phyloP scores from a whole-genome alignment of 192 early-diverging fungal genomes.

The Umbelopsis sp. region DNA sequence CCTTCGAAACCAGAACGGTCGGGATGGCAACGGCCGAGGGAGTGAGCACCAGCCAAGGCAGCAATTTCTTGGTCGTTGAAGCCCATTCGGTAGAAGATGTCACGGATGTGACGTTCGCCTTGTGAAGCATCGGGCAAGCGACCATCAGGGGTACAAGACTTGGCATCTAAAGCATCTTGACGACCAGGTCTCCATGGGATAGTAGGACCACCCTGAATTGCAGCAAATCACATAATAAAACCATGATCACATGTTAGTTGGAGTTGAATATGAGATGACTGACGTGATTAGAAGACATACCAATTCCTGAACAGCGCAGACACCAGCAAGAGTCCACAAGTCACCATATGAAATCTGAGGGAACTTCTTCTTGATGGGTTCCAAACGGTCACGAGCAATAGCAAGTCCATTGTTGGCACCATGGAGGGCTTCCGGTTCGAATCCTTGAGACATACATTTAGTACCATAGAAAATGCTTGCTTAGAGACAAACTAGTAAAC shows the following conservation, averaged over 20 bases:
- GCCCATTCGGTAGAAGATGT: conserved; percentile 81
- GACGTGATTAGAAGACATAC: conserved; percentile 24
- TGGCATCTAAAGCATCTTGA: conserved; percentile 41
- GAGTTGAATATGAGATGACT: background rate
- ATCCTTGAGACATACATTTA: conserved; percentile 38
- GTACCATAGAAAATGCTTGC: background rate
- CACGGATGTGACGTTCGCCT: conserved; percentile 67
- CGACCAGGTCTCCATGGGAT: conserved; percentile 78
- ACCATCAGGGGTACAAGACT: conserved; percentile 67
- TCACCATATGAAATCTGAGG: conserved; percentile 84
- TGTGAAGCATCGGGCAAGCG: conserved; percentile 76
- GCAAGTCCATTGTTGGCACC: conserved; percentile 79
- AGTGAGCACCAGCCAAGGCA: conserved; percentile 78
- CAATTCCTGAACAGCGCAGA: conserved; percentile 73
- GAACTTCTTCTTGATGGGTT: conserved; percentile 79
- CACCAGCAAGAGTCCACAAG: conserved; percentile 81
- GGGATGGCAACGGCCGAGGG: conserved; percentile 76
- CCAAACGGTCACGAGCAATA: conserved; percentile 69
- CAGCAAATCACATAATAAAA: background rate
- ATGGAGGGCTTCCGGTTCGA: conserved; percentile 62
- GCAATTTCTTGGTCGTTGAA: conserved; percentile 84
- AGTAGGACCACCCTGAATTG: conserved; percentile 66
- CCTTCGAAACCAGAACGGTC: conserved; percentile 79
- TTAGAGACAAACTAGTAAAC: conserved; percentile 14
- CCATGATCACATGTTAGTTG: background rate